These are phyloP conservation scores for Salicornia ramosissima DNA, from an alignment of 148 eudicot genomes.

Conservation along the genomic window DNA sequence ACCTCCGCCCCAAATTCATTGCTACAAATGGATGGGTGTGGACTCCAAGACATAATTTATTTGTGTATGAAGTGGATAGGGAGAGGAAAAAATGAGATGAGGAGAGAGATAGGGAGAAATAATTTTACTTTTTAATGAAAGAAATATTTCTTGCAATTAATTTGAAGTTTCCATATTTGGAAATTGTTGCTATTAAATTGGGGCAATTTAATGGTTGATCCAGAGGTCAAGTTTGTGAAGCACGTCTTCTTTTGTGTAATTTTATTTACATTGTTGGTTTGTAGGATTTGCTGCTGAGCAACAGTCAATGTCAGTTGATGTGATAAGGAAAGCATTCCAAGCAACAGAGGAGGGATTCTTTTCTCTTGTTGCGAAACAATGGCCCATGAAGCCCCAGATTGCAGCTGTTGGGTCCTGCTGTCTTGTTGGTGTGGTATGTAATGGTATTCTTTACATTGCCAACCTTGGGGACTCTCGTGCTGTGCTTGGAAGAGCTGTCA, in stretches of 20 bases:
- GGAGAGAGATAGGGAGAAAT: no score
- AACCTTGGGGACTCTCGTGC: conserved; percentile 83
- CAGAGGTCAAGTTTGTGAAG: neutral
- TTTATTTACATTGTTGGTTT: conserved; percentile 5
- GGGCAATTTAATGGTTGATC: no score
- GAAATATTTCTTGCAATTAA: no score
- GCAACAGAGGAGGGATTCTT: conserved; percentile 85
- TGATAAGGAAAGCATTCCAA: conserved; percentile 68
- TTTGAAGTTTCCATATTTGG: no score
- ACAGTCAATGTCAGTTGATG: conserved; percentile 68
- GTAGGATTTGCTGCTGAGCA: conserved; percentile 70
- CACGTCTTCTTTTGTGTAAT: neutral
- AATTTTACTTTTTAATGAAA: no score
- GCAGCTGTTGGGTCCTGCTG: conserved; percentile 93
- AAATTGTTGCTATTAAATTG: no score
- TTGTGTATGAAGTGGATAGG: no score
- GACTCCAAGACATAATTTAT: no score
- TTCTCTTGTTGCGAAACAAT: conserved; percentile 64
- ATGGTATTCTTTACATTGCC: conserved; percentile 64
- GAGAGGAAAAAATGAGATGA: no score
- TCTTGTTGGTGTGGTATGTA: conserved; percentile 62
- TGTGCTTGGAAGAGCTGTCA: conserved; percentile 62
- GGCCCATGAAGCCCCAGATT: conserved; percentile 72
- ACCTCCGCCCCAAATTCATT: no score
- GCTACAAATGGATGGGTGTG: neutral